These are phyloP conservation scores for Pouteria glomerata DNA, from an alignment of 148 eudicot genomes.

Conservation along the genomic window DNA sequence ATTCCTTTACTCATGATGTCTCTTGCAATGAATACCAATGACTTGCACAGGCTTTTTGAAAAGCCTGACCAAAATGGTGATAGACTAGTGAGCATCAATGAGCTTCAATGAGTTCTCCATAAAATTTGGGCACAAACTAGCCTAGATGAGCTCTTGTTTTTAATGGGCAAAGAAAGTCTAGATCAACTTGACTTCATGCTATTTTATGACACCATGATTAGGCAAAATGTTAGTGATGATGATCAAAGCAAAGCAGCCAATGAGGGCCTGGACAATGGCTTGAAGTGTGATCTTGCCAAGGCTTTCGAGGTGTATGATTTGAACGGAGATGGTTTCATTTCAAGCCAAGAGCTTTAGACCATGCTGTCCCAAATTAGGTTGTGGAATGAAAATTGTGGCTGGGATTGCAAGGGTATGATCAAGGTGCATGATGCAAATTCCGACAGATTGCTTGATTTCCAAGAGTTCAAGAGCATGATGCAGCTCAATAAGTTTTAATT, in stretches of 20 bases:
- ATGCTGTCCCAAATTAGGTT: constrained; percentile 47
- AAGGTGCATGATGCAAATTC: constrained; percentile 45
- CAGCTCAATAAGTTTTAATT: constrained; percentile 1
- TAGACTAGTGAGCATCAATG: constrained; percentile 47
- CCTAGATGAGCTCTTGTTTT: constrained; percentile 28
- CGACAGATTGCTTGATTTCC: constrained; percentile 66
- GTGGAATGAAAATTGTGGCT: constrained; percentile 27
- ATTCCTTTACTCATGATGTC: too few species aligned
- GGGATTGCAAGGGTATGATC: constrained; percentile 48
- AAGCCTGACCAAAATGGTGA: constrained; percentile 49
- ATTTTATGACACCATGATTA: constrained; percentile 32
- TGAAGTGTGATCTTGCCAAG: constrained; percentile 30
- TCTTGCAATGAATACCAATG: constrained; percentile 17
- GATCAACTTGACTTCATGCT: constrained; percentile 29
- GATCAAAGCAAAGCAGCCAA: neutral
- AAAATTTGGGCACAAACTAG: constrained; percentile 18
- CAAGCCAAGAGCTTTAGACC: constrained; percentile 47
- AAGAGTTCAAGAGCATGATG: constrained; percentile 81
- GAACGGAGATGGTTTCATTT: constrained; percentile 64
- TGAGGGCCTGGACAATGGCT: constrained; percentile 7
- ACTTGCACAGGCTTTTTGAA: constrained; percentile 34
- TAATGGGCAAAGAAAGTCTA: constrained; percentile 37
- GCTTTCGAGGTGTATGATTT: too few species aligned
- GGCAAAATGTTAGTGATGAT: neutral
- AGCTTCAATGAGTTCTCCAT: constrained; percentile 45